Base-by-base conservation (phyloP, 2,329 filamentous ascomycete genomes). In the Neobulgaria alba region DNA sequence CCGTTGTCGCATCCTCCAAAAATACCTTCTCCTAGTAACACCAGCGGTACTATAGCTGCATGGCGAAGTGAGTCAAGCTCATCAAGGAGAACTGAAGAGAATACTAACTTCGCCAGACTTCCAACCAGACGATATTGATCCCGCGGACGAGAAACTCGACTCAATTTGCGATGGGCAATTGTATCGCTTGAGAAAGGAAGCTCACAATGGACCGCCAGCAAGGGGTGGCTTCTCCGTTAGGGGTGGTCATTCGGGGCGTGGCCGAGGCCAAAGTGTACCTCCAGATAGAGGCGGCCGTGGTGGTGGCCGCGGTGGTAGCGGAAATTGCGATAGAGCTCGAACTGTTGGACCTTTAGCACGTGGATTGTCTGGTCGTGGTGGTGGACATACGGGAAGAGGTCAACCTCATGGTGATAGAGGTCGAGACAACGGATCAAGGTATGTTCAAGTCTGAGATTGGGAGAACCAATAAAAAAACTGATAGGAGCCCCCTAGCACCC, bases 91-190 rank as follows among this genome's bases (percentile, higher is more conserved):
- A 14, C 8, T 30, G 10, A 31, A 15, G 16, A 18, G 14, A 29
- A 14, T 50, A 29, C 42, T 44, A 35, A 50, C 21, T 12, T 10
- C 5, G 9, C 12, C 33, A 56, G 54, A 42, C 36, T n/a, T 45
- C 7, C 18, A 38, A 20, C 51, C 51, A 23, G 50, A 55, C 30
- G 55, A 57, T 38, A 35, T 47, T 10, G 38, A 52, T 20, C 47
- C 49, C 4, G 40, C 48, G 1, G 32, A 49, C 4, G 44, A 39
- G 3, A 33, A 45, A 2, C 46, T 57, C 15, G 50, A 55, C n/a
- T 42, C 46, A 10, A 55, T 57, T 31, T 50, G 49, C 3, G 49
- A 54, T 36, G 56, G 56, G 8, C 53, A 57, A 33, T 38, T 58
- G 3, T 51, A 52, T 38, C 48, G 56, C 10, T 14, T 53, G n/a